phyloP scores from a whole-genome alignment of 441 rosid species.

The Codiaeum variegatum region DNA sequence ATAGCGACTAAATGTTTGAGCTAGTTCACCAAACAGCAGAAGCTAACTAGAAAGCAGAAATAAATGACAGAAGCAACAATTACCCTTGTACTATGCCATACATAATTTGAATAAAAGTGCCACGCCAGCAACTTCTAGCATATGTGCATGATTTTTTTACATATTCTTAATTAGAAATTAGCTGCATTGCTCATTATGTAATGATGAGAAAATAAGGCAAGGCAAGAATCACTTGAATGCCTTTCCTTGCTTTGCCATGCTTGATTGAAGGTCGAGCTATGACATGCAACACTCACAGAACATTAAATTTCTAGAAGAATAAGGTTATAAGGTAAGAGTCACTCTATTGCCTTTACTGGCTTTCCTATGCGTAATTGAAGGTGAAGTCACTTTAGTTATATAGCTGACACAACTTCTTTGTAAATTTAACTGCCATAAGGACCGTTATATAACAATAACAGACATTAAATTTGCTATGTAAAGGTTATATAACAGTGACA shows the following conservation, averaged over 20 bases:
- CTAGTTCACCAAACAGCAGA: neutral
- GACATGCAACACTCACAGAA: neutral
- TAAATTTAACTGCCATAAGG: too few relatives aligned
- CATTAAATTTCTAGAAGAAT: neutral
- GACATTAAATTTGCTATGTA: too few relatives aligned
- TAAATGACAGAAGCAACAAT: neutral
- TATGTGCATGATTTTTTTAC: neutral
- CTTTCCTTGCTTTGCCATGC: neutral
- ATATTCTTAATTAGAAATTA: neutral
- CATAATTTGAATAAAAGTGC: neutral
- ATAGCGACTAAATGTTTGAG: neutral
- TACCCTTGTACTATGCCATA: neutral
- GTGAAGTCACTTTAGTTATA: too few relatives aligned
- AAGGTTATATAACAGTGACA: too few relatives aligned
- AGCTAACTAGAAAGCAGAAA: neutral
- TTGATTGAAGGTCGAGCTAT: neutral
- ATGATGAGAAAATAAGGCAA: neutral
- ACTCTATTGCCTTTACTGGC: neutral
- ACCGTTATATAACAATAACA: too few relatives aligned
- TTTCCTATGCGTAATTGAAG: neutral
- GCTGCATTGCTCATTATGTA: neutral
- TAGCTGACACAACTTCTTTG: too few relatives aligned
- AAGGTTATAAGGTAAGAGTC: neutral
- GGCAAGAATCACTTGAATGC: neutral
- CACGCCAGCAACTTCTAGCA: neutral